Evolutionary conservation across 495 filamentous ascomycete genomes (phyloP).

Genomic region (Trichoderma orchidacearum): DNA sequence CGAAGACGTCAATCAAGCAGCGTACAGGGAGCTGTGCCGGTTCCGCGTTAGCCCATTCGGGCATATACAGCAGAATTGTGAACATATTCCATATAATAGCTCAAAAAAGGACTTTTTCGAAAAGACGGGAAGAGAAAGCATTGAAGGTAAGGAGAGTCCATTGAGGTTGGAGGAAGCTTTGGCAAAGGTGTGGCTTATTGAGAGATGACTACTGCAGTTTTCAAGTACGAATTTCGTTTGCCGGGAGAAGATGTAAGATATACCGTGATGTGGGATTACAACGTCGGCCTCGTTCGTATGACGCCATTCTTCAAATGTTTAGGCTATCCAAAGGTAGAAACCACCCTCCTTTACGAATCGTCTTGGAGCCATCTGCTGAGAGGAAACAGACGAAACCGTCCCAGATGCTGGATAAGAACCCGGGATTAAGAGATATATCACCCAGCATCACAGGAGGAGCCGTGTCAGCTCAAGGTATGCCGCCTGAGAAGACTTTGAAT

Average conservation of each 20-base stretch:
- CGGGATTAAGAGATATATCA: constrained; percentile 70
- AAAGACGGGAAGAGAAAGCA: constrained; percentile 73
- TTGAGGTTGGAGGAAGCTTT: no score
- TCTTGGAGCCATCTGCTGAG: background rate
- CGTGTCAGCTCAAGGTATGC: constrained; percentile 76
- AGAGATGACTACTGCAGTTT: constrained; percentile 40
- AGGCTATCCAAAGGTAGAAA: constrained; percentile 66
- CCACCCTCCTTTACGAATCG: background rate
- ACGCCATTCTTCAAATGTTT: constrained; percentile 90
- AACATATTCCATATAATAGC: constrained; percentile 85
- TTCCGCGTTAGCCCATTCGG: constrained; percentile 57
- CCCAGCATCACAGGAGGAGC: constrained; percentile 92
- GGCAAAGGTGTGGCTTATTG: no score
- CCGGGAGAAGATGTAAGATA: constrained; percentile 53
- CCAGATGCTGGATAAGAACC: constrained; percentile 66
- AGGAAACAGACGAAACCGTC: constrained; percentile 59
- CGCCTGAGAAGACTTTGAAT: background rate
- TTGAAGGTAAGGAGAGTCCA: constrained; percentile 54
- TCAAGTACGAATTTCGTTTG: constrained; percentile 76
- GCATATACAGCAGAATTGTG: constrained; percentile 50
- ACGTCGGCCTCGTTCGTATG: constrained; percentile 85
- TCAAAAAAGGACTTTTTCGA: constrained; percentile 78
- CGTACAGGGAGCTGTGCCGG: constrained; percentile 38
- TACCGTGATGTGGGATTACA: constrained; percentile 93
- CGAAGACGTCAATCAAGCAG: constrained; percentile 42